Percentiles rank a stretch among this genome's conserved stretches.
These are phyloP conservation scores for Pichia sp. DNA, from an alignment of 1,139 yeast genomes.

Conservation along the genomic window DNA sequence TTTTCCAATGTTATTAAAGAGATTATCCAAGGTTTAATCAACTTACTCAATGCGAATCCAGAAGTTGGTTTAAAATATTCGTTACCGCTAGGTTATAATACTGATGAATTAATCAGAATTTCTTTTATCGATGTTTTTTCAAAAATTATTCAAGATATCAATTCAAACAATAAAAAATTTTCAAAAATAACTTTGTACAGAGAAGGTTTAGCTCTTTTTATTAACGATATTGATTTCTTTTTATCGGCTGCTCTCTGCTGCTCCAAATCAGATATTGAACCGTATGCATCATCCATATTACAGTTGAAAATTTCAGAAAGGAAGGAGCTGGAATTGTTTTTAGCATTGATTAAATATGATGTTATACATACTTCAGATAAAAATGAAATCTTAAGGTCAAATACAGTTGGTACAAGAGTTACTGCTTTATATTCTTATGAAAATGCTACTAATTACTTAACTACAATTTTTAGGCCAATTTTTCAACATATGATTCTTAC, in stretches of 20 bases:
- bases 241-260: slow-evolving; percentile 35
- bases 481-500: slow-evolving; percentile 43
- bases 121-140: slow-evolving; percentile 75
- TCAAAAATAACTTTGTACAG: slow-evolving; percentile 5
- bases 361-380: slow-evolving; percentile 53
- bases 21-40: slow-evolving; percentile 62
- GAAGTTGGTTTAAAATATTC: slow-evolving; percentile 76
- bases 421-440: slow-evolving; percentile 64
- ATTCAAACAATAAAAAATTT: slow-evolving; percentile 18
- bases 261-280: slow-evolving; percentile 65
- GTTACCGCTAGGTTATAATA: slow-evolving; percentile 71
- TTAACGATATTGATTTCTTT: slow-evolving; percentile 19
- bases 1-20: slow-evolving; percentile 53
- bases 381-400: slow-evolving; percentile 70
- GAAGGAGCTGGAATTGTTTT: slow-evolving; percentile 49
- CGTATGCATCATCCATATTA: slow-evolving; percentile 64
- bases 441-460: slow-evolving; percentile 56
- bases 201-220: slow-evolving; percentile 16
- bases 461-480: slow-evolving; percentile 49
- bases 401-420: slow-evolving; percentile 75
- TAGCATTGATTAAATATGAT: slow-evolving; percentile 55
- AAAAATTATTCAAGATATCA: slow-evolving; percentile 40
- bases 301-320: slow-evolving; percentile 52
- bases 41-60: slow-evolving; percentile 63
- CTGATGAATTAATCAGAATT: slow-evolving; percentile 55